A percentile compares a stretch with the other conserved stretches of the same genome.
These are phyloP conservation scores for Sugiyamaella boreocaroliniensis DNA, from an alignment of 805 yeast genomes.

Conservation along the genomic window DNA sequence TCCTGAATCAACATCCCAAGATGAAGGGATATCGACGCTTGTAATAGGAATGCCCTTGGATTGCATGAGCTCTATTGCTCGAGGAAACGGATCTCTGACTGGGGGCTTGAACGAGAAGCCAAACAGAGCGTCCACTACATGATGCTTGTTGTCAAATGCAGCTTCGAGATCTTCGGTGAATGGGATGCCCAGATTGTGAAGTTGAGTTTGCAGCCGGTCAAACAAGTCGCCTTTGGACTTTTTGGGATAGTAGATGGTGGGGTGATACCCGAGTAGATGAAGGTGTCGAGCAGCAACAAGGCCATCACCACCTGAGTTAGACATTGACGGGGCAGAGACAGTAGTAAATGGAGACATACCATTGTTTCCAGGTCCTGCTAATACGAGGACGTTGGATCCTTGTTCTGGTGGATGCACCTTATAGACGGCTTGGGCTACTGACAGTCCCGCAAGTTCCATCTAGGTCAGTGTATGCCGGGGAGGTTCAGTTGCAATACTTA, in stretches of 20 bases:
- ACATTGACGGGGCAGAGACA: background rate
- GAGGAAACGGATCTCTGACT: slow-evolving; percentile 67
- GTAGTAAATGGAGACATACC: slow-evolving; percentile 28
- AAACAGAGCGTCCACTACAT: slow-evolving; percentile 75
- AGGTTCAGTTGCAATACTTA: slow-evolving; percentile 22
- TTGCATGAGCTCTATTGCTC: slow-evolving; percentile 39
- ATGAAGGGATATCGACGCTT: slow-evolving; percentile 88
- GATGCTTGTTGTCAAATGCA: slow-evolving; percentile 35
- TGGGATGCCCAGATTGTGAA: slow-evolving; percentile 55
- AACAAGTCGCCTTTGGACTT: slow-evolving; percentile 52
- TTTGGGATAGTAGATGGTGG: slow-evolving; percentile 76
- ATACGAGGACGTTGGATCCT: slow-evolving; percentile 47
- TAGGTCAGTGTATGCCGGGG: slow-evolving; percentile 26
- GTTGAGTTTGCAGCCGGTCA: slow-evolving; percentile 55
- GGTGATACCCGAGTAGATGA: slow-evolving; percentile 68
- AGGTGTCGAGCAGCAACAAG: slow-evolving; percentile 91
- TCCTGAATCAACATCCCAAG: slow-evolving; percentile 94
- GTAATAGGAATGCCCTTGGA: slow-evolving; percentile 48
- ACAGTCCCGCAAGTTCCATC: slow-evolving; percentile 94
- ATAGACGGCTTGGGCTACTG: slow-evolving; percentile 84
- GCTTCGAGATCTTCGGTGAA: slow-evolving; percentile 40
- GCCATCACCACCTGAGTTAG: slow-evolving; percentile 75
- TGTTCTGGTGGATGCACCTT: slow-evolving; percentile 53
- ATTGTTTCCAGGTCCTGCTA: slow-evolving; percentile 95
- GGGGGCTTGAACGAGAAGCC: slow-evolving; percentile 94